phyloP scores from a whole-genome alignment of 2,329 filamentous ascomycete species.

The Penicillium sp. region DNA sequence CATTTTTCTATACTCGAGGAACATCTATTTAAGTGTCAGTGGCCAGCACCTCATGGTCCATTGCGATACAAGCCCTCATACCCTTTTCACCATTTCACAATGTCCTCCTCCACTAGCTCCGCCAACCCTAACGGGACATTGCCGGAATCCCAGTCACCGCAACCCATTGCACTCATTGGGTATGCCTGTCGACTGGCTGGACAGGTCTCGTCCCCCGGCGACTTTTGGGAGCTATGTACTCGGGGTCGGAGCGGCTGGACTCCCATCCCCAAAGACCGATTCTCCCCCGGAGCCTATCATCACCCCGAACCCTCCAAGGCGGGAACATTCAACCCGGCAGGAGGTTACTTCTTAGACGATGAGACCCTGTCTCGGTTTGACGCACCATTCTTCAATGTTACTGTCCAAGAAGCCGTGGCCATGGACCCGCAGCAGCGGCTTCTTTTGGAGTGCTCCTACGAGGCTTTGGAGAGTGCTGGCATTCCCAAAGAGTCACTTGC shows the following conservation, averaged over 20 bases:
- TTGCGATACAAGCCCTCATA: not conserved
- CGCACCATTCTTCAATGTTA: conserved; percentile 28
- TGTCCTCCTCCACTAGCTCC: conserved; percentile 9
- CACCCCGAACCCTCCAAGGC: conserved; percentile 25
- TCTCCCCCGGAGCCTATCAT: conserved; percentile 21
- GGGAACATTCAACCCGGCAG: conserved; percentile 22
- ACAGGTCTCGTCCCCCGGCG: conserved; percentile 21
- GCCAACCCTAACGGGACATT: conserved; percentile 7
- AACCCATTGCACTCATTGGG: conserved; percentile 27
- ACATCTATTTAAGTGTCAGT: conserved; percentile 1
- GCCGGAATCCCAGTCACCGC: conserved; percentile 2
- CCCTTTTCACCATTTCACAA: not conserved
- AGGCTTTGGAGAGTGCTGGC: conserved; percentile 31
- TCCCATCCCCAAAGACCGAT: conserved; percentile 22
- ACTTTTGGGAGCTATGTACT: conserved; percentile 27
- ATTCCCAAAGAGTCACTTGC: conserved; percentile 28
- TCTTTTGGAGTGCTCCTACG: conserved; percentile 26
- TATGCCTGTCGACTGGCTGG: conserved; percentile 28
- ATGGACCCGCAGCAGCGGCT: conserved; percentile 30
- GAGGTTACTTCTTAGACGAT: conserved; percentile 28
- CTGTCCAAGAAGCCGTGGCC: conserved; percentile 23
- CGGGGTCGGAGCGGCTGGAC: conserved; percentile 23
- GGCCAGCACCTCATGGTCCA: not conserved
- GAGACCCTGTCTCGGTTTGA: conserved; percentile 26
- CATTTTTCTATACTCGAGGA: not conserved